These are phyloP conservation scores for Lodderomyces orthopsilosis DNA, from an alignment of 1,139 yeast genomes.

Conservation along the genomic window DNA sequence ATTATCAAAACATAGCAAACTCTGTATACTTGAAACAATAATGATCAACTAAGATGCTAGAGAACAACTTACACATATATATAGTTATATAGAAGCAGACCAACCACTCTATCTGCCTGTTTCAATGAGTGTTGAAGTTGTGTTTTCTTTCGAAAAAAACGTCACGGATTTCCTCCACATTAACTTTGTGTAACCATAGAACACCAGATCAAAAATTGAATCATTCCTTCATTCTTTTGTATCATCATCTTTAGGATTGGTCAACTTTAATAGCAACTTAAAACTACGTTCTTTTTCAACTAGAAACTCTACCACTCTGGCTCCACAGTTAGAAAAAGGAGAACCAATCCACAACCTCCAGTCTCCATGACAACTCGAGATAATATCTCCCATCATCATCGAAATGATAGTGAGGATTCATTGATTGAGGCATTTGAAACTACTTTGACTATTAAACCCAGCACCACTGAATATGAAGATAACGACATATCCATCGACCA, in stretches of 20 bases:
- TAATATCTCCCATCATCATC: conserved; percentile 11
- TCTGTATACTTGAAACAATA: no score
- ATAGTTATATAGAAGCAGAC: no score
- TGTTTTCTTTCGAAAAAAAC: not conserved
- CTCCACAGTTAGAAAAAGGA: not conserved
- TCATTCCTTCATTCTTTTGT: not conserved
- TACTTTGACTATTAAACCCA: conserved; percentile 43
- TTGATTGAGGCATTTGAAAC: conserved; percentile 49
- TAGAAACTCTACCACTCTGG: not conserved
- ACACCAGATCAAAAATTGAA: not conserved
- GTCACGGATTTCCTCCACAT: not conserved
- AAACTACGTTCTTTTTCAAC: no score
- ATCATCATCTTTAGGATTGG: no score
- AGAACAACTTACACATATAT: no score
- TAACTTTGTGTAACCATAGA: not conserved
- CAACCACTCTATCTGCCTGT: no score
- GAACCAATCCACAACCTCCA: not conserved
- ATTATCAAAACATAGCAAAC: no score
- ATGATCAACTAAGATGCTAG: no score
- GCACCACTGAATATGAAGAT: conserved; percentile 37
- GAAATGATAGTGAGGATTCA: conserved; percentile 44
- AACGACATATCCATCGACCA: conserved; percentile 46
- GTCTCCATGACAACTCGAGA: not conserved
- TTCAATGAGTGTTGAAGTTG: no score
- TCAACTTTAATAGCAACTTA: no score